Evolutionary conservation across 2,329 filamentous ascomycete genomes (phyloP), one percentile per base, ranked within the genome.

Genomic region (Ploettnerulaceae sp.): DNA sequence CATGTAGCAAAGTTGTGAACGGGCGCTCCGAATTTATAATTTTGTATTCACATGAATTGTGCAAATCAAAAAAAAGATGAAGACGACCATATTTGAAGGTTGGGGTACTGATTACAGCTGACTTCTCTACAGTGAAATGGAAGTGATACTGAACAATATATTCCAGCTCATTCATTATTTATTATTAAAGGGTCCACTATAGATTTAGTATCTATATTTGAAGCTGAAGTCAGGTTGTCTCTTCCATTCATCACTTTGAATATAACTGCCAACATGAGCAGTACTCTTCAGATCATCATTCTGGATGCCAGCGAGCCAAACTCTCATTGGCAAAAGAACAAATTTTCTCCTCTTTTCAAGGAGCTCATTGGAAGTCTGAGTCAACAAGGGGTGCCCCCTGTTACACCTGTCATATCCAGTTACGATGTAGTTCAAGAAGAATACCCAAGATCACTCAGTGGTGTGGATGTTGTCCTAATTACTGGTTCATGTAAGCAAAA

Each of bases 341-440:
- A 33, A 15, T 33, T 17, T 33, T 33, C 31, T 33, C 32, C 32
- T 34, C 32, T 20, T 34, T 34, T 34, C 17, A 20, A 20, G 6
- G 17, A 34, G n/a, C 32, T 34, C 32, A 34, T 34, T 12, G 8
- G 17, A 34, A 34, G 32, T 11, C 17, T 34, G 5, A 34, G 15
- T 21, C 32, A 34, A 21, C 32, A 34, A 21, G 32, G 17, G 5
- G 15, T 3, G 32, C 32, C 3, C 17, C 4, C 15, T 11, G 17
- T 34, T 20, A 34, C 32, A 21, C 31, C 31, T 33, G 31, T 33
- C 31, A 33, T 33, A 33, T 33, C 31, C 31, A 33, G 32, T 34
- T 34, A 34, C 32, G 32, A 34, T 34, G 32, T 34, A 4, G 32
- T 34, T 34, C 15, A 34, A 34, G 32, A 21, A 34, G 15, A 34